Evolutionary conservation across 495 filamentous ascomycete species (phyloP), one percentile per base, ranked within the genome.

Genomic region (Clavariopsis aquatica): DNA sequence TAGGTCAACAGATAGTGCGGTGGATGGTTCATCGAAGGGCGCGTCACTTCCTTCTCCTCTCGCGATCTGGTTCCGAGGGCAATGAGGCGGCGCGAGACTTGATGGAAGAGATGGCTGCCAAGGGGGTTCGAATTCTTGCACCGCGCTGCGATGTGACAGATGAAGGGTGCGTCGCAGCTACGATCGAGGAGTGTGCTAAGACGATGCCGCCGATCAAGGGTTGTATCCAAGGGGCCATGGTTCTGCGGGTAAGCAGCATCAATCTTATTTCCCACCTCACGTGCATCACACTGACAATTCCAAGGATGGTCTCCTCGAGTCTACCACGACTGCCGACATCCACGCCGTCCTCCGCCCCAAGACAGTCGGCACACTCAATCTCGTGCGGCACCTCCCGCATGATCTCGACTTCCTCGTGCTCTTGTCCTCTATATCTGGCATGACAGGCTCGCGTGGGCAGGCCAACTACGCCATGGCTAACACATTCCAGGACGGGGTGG

Each of bases 151-250:
- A 62, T 60, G 43, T 62, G 29, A 17, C 49, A 13, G 38, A 62
- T 15, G 4, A 20, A 9, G 34, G 55, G 9, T 22, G 20, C 2
- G 3, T 62, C 6, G 20, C 36, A 49, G 13, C 4, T 1, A 34
- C 29, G 4, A 36, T 61, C 8, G 29, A 61, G n/a, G 26, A 52
- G 24, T 47, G 56, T 12, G 23, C 36, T 9, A 19, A 59, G 29
- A 9, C 13, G 46, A 56, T 64, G 45, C 53, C 65, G 4, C 69
- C 66, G 8, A 68, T 69, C 58, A 71, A 65, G 46, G 71, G 71
- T 51, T 55, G 69, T 31, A 47, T 73, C 13, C 71, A 73, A 29
- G 60, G 47, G 23, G 46, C 69, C 20, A 69, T 74, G 46, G 72
- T 69, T 34, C 61, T 66, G 15, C 29, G 45, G 1, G 71, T 75